Conservation (phyloP, 202 grass and related monocot genomes). For the Setaria italica region DNA sequence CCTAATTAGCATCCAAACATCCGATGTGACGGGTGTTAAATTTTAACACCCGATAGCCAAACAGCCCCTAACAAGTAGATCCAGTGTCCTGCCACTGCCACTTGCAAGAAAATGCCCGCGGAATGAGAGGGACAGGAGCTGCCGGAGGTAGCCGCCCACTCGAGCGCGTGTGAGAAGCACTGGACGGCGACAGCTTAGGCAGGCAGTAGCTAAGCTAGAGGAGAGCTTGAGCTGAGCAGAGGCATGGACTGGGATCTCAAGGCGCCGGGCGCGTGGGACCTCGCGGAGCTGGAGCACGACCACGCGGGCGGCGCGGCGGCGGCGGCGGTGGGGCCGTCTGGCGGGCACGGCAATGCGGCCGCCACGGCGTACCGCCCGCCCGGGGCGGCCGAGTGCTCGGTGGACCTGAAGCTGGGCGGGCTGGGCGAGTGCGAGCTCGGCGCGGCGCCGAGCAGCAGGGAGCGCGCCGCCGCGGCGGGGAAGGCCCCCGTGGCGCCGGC, state of each 20-base stretch:
- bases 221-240: background rate
- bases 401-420: slow-evolving; percentile 76
- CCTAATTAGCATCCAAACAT: no score
- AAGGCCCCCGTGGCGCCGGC: background rate
- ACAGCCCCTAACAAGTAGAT: slow-evolving; percentile 15
- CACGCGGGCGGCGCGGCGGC: background rate
- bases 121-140: slow-evolving; percentile 36
- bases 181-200: background rate
- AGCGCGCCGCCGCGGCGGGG: background rate
- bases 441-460: background rate
- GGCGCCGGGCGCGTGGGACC: slow-evolving; percentile 52
- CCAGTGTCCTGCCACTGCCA: background rate
- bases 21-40: no score
- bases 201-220: background rate
- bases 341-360: background rate
- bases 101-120: slow-evolving; percentile 17
- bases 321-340: background rate
- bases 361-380: slow-evolving; percentile 6
- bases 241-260: slow-evolving; percentile 85
- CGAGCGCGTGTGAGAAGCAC: background rate
- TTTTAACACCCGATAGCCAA: no score
- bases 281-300: slow-evolving; percentile 49
- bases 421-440: slow-evolving; percentile 62
- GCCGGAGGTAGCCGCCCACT: background rate
- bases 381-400: slow-evolving; percentile 51